Percentiles rank a stretch among this genome's conserved stretches.
Conservation (phyloP, 2,329 filamentous ascomycete genomes). For the Sarocladium kiliense region DNA sequence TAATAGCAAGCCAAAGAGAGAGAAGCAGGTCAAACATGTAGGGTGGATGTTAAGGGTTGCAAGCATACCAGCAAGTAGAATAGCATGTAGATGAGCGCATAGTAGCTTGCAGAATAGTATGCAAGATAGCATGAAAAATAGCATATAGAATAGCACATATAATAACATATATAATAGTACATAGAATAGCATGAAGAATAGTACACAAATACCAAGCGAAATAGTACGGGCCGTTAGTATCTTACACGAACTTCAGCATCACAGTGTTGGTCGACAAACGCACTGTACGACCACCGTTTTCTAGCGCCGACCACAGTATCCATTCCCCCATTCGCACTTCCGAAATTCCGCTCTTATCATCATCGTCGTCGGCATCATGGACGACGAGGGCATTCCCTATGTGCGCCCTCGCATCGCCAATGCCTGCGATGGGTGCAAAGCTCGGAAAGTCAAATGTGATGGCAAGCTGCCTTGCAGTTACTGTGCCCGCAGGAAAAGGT, state of each 20-base stretch:
- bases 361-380: not conserved
- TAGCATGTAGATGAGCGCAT: too few relatives aligned
- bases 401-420: constrained; percentile 43
- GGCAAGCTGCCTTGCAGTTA: constrained; percentile 48
- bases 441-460: constrained; percentile 51
- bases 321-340: not conserved
- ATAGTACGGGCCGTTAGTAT: not conserved
- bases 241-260: too few relatives aligned
- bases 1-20: too few relatives aligned
- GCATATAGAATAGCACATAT: not conserved
- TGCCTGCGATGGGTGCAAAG: constrained; percentile 50
- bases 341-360: not conserved
- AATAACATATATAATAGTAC: not conserved
- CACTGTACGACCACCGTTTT: too few relatives aligned
- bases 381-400: constrained; percentile 9
- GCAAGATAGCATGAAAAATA: not conserved
- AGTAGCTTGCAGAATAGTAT: not conserved
- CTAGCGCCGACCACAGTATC: not conserved
- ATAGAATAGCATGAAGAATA: not conserved
- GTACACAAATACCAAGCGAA: not conserved
- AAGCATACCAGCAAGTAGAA: too few relatives aligned
- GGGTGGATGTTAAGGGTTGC: too few relatives aligned
- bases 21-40: too few relatives aligned
- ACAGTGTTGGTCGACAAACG: too few relatives aligned
- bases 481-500: constrained; percentile 38